These are phyloP conservation scores for Pseudognaphalium luteoalbum DNA, from an alignment of 129 eudicot genomes.

Conservation along the genomic window DNA sequence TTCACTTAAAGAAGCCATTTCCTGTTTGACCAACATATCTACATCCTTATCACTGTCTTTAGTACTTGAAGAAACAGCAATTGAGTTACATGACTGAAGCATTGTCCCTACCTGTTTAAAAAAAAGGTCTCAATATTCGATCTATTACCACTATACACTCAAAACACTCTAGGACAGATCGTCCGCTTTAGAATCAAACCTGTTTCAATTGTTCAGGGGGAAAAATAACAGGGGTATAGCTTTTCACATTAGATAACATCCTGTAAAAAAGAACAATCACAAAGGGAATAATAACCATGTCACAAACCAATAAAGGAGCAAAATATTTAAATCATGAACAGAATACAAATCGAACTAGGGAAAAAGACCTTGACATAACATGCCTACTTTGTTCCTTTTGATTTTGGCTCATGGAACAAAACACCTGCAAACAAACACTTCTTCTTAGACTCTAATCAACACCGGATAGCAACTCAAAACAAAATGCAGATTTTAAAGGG, in stretches of 20 bases:
- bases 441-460: slow-evolving; percentile 2
- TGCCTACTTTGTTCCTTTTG: slow-evolving; percentile 57
- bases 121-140: slow-evolving; percentile 20
- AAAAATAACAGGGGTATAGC: slow-evolving; percentile 52
- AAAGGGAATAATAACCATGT: slow-evolving; percentile 10
- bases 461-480: background rate
- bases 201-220: slow-evolving; percentile 63
- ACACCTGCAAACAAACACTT: slow-evolving; percentile 54
- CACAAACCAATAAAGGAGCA: slow-evolving; percentile 2
- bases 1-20: slow-evolving; percentile 24
- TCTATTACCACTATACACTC: background rate
- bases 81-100: slow-evolving; percentile 37
- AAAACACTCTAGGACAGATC: slow-evolving; percentile 6
- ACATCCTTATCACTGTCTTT: slow-evolving; percentile 21
- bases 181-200: slow-evolving; percentile 41
- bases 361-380: slow-evolving; percentile 54
- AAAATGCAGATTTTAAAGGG: background rate
- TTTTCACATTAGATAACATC: slow-evolving; percentile 58
- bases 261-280: slow-evolving; percentile 37
- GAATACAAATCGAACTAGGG: background rate
- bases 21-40: slow-evolving; percentile 16
- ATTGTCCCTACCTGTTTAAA: slow-evolving; percentile 56
- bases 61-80: slow-evolving; percentile 25
- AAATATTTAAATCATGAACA: background rate
- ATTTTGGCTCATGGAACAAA: slow-evolving; percentile 54